Conservation (phyloP, 1,284 basidiomycete genomes). For the Apiotrichum gamsii region DNA sequence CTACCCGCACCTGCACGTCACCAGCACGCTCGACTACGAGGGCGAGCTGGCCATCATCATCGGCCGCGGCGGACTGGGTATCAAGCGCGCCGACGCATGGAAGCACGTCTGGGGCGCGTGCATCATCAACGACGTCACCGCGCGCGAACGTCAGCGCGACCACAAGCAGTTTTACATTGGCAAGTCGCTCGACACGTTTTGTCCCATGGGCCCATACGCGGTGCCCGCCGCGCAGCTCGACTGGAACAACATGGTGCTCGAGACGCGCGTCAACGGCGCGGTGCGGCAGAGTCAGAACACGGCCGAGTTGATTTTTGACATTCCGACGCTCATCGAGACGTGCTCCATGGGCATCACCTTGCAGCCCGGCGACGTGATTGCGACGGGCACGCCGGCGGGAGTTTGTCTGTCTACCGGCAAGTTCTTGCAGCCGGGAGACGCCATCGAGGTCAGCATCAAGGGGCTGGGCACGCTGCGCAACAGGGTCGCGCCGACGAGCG, state of each 20-base stretch:
- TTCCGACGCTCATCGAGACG: conserved; percentile 42
- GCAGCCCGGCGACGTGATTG: conserved; percentile 23
- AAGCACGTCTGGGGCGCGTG: conserved; percentile 40
- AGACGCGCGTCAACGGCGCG: conserved; percentile 38
- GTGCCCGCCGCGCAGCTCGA: conserved; percentile 10
- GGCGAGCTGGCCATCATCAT: conserved; percentile 44
- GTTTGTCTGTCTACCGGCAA: conserved; percentile 30
- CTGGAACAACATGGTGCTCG: conserved; percentile 12
- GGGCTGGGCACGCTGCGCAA: conserved; percentile 32
- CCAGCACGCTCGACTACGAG: conserved; percentile 38
- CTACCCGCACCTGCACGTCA: conserved; percentile 38
- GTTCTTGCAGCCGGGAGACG: conserved; percentile 39
- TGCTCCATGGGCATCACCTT: conserved; percentile 29
- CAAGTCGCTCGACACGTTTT: conserved; percentile 45
- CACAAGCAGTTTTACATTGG: conserved; percentile 45
- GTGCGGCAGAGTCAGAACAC: conserved; percentile 35
- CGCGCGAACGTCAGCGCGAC: conserved; percentile 37
- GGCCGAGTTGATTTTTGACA: conserved; percentile 40
- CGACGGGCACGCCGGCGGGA: conserved; percentile 37
- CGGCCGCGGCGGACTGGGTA: conserved; percentile 35
- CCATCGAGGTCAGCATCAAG: conserved; percentile 34
- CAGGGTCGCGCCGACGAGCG: not conserved
- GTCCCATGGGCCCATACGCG: conserved; percentile 38
- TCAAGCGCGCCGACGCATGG: conserved; percentile 40
- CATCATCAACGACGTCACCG: conserved; percentile 37